A percentile compares a stretch with the other conserved stretches of the same genome.
These are phyloP conservation scores for Yamadazyma buinensis DNA, from an alignment of 1,139 yeast species.

Conservation along the genomic window DNA sequence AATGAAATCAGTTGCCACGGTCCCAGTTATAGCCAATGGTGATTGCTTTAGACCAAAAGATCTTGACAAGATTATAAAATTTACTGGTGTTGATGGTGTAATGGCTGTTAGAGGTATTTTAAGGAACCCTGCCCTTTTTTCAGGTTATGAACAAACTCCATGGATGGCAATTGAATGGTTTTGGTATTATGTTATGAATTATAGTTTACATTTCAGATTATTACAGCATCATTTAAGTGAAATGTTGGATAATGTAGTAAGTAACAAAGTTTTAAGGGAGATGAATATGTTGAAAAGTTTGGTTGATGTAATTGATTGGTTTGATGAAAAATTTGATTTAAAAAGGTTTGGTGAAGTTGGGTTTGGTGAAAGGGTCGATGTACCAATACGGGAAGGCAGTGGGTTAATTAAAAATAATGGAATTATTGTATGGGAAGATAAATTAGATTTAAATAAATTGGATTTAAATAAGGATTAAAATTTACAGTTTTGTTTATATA, in stretches of 20 bases:
- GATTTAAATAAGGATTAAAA: not conserved
- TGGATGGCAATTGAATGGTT: conserved; percentile 88
- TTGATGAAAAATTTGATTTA: conserved; percentile 65
- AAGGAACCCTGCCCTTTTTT: conserved; percentile 82
- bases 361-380: conserved; percentile 57
- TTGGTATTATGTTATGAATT: conserved; percentile 72
- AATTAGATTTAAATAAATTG: not conserved
- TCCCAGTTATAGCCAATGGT: conserved; percentile 94
- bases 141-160: conserved; percentile 70
- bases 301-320: conserved; percentile 74
- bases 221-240: conserved; percentile 85
- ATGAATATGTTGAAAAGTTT: conserved; percentile 60
- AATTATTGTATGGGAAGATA: conserved; percentile 4
- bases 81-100: conserved; percentile 83
- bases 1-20: conserved; percentile 55
- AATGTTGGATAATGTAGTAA: conserved; percentile 67
- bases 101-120: conserved; percentile 94
- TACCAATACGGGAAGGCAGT: conserved; percentile 37
- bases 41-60: conserved; percentile 76
- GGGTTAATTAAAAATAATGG: conserved; percentile 5
- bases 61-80: conserved; percentile 53
- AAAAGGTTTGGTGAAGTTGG: conserved; percentile 64
- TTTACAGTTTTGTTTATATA: not conserved
- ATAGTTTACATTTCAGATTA: conserved; percentile 80
- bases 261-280: conserved; percentile 52